A percentile compares a stretch with the other conserved stretches of the same genome.
Conservation (phyloP, 148 eudicot species). For the Chenopodium suecicum region DNA sequence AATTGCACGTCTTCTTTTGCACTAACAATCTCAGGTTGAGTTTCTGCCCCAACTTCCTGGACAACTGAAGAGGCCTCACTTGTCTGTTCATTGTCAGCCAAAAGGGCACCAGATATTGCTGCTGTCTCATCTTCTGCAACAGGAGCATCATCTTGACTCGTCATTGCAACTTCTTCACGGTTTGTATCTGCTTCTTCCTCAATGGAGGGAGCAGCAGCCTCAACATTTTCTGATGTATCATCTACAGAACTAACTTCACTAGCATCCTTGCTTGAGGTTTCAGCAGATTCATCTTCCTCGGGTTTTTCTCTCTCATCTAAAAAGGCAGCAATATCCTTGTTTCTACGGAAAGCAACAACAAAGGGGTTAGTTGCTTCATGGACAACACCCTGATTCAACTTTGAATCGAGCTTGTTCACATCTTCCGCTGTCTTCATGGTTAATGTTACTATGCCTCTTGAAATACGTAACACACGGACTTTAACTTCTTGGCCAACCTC, state of each 20-base stretch:
- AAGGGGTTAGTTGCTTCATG: conserved; percentile 77
- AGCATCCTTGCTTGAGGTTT: conserved; percentile 15
- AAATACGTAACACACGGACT: conserved; percentile 68
- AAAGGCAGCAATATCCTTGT: conserved; percentile 74
- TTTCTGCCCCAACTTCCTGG: conserved; percentile 20
- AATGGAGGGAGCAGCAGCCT: conserved; percentile 19
- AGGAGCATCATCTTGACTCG: conserved; percentile 19
- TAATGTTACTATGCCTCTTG: conserved; percentile 71
- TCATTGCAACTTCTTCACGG: conserved; percentile 12
- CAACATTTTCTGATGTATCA: conserved; percentile 29
- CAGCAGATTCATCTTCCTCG: conserved; percentile 29
- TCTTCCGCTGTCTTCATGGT: conserved; percentile 82
- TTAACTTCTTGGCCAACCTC: conserved; percentile 83
- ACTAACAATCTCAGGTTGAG: conserved; percentile 3
- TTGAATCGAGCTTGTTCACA: conserved; percentile 39
- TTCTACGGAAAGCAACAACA: conserved; percentile 68
- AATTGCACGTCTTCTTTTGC: conserved; percentile 9
- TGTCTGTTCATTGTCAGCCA: conserved; percentile 4
- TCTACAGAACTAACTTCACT: conserved; percentile 29
- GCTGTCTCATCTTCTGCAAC: conserved; percentile 15
- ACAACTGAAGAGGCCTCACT: conserved; percentile 14
- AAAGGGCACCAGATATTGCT: conserved; percentile 13
- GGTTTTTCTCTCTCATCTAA: conserved; percentile 61
- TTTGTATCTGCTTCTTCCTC: conserved; percentile 30
- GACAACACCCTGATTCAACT: conserved; percentile 47